Base-by-base conservation (phyloP, 2,329 filamentous ascomycete species). In the Hypoxylon sp. region DNA sequence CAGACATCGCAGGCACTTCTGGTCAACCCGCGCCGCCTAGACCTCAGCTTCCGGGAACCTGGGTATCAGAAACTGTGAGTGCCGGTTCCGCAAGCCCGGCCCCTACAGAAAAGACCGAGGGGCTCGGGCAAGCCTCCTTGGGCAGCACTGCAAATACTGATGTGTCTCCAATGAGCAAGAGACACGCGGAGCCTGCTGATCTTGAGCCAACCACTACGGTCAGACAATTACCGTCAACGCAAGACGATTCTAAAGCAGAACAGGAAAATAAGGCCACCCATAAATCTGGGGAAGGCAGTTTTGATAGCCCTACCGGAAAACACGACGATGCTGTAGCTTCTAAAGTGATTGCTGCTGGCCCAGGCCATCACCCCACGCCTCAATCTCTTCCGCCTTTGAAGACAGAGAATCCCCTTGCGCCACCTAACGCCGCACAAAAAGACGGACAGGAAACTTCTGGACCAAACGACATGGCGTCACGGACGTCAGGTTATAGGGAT, bases 21-120 rank as follows among this genome's bases (percentile, higher is more conserved):
- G 51, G 56, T 17, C 62, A 67, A 57, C 33, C 42, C 11, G 49
- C 49, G 31, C 30, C 46, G 11, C 27, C 59, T 27, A 72, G 76
- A 57, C 71, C 78, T 66, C 66, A 72, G 40, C 68, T 79, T 60
- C 76, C 77, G 30, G 78, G 77, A 2, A 71, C 71, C 54, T 78
- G 76, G 77, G 73, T 77, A 25, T 74, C 77, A 11, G 77, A 79
- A 68, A 76, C 72, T 54, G 59, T 68, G 13, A 75, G 61, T 51
- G 25, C 53, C 17, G 70, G 59, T 40, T 74, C 74, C n/a, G 73
- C 69, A 48, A 57, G 62, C 25, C 40, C 69, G 10, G 76, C 73
- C 13, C 72, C 76, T 22, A 66, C 73, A 64, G 73, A 75, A 61
- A 61, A 54, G 37, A 61, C 61, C 54, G 70, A 72, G 30, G 60